Evolutionary conservation across 148 eudicot species (phyloP), one percentile per base, ranked within the genome.

Genomic region (Rhododendron williamsianum): DNA sequence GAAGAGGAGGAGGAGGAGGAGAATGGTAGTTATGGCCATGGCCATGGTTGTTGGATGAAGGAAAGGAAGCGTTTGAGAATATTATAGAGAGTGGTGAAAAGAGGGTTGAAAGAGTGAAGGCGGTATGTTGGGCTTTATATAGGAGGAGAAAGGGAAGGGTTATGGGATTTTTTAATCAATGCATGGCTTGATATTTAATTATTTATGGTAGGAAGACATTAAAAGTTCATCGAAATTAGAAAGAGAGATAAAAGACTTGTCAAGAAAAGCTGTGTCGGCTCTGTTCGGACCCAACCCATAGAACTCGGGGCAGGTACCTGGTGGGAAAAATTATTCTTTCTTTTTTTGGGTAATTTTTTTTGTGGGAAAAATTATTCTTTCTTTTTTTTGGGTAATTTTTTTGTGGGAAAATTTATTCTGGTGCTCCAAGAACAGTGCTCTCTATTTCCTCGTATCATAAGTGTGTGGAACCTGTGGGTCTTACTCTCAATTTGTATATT

Each of bases 1-100:
- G 18, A 87, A 84, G 6, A 89, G 45, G 35, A 33, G 49, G 56
- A 89, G 49, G 85, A 91, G 73, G 58, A 54, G 58, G 60, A 54
- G 21, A 79, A 93, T 63, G 84, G 84, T 10, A 27, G 89, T 43
- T 38, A 69, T 25, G 45, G 90, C 36, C 80, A 23, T 45, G 45
- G 91, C 65, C 88, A 86, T 86, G 71, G 83, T 76, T 74, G 60
- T 8, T 23, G 36, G 21, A 21, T 35, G 51, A n/a, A 35, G 16
- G 18, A 15, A 43, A 48, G 12, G 51, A 3, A 19, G 1, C 0
- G 18, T 19, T 9, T 19, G 0, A 41, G 18, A 4, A 0, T 27
- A 21, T 84, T 49, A 41, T 0, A 76, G 80, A 36, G 48, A n/a
- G 45, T 52, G 60, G 0, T 36, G 38, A 54, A 38, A 81, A 77